These are phyloP conservation scores for Primulina eburnea DNA, from an alignment of 257 asterid species.

Conservation along the genomic window DNA sequence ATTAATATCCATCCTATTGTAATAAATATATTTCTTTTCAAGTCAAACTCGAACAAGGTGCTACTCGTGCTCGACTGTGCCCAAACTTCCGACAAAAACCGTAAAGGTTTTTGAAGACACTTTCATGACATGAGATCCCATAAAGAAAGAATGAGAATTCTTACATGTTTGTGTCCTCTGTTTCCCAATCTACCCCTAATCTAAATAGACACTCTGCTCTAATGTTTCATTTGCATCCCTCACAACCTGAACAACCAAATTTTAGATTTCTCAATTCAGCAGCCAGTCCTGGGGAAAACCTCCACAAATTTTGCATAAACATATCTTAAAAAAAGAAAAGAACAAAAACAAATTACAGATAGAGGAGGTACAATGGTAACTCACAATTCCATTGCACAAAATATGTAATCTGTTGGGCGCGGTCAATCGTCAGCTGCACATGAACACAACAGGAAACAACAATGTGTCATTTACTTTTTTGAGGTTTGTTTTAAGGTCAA, in stretches of 20 bases:
- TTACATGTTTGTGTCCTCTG: conserved; percentile 26
- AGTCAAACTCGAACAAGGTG: not conserved
- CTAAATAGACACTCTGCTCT: not conserved
- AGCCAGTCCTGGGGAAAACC: not conserved
- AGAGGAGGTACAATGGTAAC: conserved; percentile 13
- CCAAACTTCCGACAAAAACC: not conserved
- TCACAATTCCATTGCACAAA: conserved; percentile 20
- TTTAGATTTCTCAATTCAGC: not conserved
- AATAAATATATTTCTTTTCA: too few relatives aligned
- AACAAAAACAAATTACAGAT: conserved; percentile 9
- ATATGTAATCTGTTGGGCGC: conserved; percentile 13
- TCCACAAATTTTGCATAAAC: not conserved
- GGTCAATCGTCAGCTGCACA: conserved; percentile 40
- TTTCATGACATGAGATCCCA: not conserved
- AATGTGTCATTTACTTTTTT: not conserved
- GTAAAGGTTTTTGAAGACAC: too few relatives aligned
- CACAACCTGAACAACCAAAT: conserved; percentile 7
- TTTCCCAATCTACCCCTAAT: conserved; percentile 22
- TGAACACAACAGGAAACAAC: conserved; percentile 7
- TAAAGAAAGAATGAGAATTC: not conserved
- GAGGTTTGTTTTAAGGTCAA: not conserved
- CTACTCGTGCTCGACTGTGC: not conserved
- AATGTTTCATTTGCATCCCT: conserved; percentile 21
- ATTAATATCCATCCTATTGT: too few relatives aligned
- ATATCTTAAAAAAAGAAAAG: not conserved